Conservation (phyloP, 2,329 filamentous ascomycete genomes). For the Emergomyces africanus region DNA sequence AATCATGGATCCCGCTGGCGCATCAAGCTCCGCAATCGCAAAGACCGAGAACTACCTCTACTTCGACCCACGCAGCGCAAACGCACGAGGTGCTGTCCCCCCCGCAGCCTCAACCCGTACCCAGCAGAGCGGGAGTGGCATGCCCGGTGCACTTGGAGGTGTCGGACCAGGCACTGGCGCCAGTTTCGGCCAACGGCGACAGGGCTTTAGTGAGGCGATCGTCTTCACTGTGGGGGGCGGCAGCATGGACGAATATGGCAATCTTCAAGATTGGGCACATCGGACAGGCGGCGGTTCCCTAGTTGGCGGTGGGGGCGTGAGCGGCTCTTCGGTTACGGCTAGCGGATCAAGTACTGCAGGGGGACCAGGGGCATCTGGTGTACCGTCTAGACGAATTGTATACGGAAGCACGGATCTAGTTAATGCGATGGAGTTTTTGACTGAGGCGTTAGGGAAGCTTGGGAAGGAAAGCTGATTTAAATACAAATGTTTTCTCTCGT, state of each 20-base stretch:
- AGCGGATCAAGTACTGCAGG: constrained; percentile 22
- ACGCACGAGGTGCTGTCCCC: constrained; percentile 83
- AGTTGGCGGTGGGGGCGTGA: constrained; percentile 29
- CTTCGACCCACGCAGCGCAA: constrained; percentile 88
- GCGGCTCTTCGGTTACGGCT: constrained; percentile 27
- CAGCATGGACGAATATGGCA: constrained; percentile 98
- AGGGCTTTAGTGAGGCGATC: constrained; percentile 79
- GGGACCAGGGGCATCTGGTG: constrained; percentile 24
- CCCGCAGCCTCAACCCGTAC: constrained; percentile 49
- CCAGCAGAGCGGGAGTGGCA: constrained; percentile 31
- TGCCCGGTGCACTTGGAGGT: constrained; percentile 31
- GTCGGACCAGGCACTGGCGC: constrained; percentile 57
- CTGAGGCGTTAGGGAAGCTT: constrained; percentile 42
- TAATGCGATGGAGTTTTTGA: constrained; percentile 49
- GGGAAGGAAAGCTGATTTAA: constrained; percentile 38
- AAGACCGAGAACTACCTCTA: constrained; percentile 97
- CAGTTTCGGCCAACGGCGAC: constrained; percentile 79
- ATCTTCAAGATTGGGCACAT: constrained; percentile 89
- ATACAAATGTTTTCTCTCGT: neutral
- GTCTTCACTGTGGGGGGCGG: constrained; percentile 94
- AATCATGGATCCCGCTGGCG: constrained; percentile 88
- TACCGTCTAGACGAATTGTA: constrained; percentile 65
- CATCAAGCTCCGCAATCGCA: constrained; percentile 80
- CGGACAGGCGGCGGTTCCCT: constrained; percentile 47
- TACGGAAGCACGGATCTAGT: constrained; percentile 81